These are phyloP conservation scores for Suillus clintonianus DNA, from an alignment of 768 basidiomycete species.

Conservation along the genomic window DNA sequence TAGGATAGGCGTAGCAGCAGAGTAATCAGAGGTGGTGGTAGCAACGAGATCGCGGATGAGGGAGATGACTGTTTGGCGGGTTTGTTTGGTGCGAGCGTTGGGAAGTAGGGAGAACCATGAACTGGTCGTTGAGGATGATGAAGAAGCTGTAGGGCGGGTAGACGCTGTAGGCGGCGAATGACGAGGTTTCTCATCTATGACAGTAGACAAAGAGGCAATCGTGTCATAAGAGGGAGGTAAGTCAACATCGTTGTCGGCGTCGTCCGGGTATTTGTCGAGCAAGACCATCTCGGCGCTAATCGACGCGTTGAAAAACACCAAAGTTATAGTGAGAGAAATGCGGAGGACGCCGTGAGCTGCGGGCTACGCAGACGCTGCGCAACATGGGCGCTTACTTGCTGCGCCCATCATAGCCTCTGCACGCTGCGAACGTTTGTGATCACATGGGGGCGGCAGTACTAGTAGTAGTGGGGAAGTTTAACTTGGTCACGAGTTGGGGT, in stretches of 20 bases:
- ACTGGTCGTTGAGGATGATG: background rate
- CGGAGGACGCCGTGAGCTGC: background rate
- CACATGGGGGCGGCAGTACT: too few species aligned
- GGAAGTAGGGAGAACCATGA: slow-evolving; percentile 21
- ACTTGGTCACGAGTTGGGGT: too few species aligned
- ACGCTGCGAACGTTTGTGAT: too few species aligned
- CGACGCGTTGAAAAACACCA: background rate
- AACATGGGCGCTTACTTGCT: background rate
- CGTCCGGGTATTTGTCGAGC: slow-evolving; percentile 20
- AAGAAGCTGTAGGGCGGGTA: background rate
- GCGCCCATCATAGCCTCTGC: background rate
- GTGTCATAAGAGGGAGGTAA: slow-evolving; percentile 28
- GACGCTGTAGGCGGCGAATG: background rate
- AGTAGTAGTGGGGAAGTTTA: too few species aligned
- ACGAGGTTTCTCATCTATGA: slow-evolving; percentile 14
- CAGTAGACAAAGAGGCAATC: slow-evolving; percentile 7
- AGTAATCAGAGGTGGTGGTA: slow-evolving; percentile 31
- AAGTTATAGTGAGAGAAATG: background rate
- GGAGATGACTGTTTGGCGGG: slow-evolving; percentile 51
- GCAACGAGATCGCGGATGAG: slow-evolving; percentile 61
- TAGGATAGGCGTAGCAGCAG: slow-evolving; percentile 55
- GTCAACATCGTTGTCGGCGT: slow-evolving; percentile 1
- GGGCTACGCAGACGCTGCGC: background rate
- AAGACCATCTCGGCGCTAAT: slow-evolving; percentile 14
- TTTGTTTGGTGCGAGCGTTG: slow-evolving; percentile 41